Conservation (phyloP, 768 basidiomycete species). For the Multifurca ochricompacta region DNA sequence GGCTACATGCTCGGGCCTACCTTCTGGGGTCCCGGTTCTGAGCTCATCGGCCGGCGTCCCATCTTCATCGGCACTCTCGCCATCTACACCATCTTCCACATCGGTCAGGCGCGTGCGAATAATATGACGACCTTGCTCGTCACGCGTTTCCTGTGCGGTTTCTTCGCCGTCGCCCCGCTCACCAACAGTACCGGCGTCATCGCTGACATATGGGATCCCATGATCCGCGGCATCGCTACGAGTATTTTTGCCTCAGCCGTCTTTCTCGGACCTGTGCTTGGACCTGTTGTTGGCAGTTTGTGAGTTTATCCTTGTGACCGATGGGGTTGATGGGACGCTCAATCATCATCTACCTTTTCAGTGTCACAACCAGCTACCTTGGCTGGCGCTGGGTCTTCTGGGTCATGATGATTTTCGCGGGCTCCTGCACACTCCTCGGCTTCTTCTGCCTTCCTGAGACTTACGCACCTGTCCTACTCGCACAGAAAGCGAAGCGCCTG, state of each 20-base stretch:
- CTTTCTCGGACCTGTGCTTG: conserved; percentile 24
- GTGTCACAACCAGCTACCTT: conserved; percentile 4
- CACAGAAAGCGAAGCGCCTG: conserved; percentile 26
- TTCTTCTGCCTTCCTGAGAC: conserved; percentile 55
- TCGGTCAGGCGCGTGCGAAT: conserved; percentile 14
- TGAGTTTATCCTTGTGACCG: not conserved
- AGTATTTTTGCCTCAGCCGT: conserved; percentile 19
- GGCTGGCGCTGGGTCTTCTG: conserved; percentile 66
- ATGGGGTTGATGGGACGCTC: not conserved
- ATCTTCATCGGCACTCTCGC: conserved; percentile 10
- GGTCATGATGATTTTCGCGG: conserved; percentile 60
- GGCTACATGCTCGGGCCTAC: conserved; percentile 22
- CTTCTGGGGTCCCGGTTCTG: conserved; percentile 22
- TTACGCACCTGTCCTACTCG: conserved; percentile 44
- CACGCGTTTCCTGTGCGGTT: conserved; percentile 24
- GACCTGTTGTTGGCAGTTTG: conserved; percentile 25
- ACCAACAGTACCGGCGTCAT: conserved; percentile 23
- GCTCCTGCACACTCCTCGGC: conserved; percentile 38
- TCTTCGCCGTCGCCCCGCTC: conserved; percentile 22
- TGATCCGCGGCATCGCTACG: conserved; percentile 21
- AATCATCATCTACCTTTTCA: not conserved
- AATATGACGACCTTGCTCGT: conserved; percentile 18
- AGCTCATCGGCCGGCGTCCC: conserved; percentile 20
- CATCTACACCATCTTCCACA: conserved; percentile 6
- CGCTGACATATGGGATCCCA: conserved; percentile 25